Evolutionary conservation across 2,329 filamentous ascomycete genomes (phyloP), one percentile per base, ranked within the genome.

Genomic region (Colletotrichum limetticola): DNA sequence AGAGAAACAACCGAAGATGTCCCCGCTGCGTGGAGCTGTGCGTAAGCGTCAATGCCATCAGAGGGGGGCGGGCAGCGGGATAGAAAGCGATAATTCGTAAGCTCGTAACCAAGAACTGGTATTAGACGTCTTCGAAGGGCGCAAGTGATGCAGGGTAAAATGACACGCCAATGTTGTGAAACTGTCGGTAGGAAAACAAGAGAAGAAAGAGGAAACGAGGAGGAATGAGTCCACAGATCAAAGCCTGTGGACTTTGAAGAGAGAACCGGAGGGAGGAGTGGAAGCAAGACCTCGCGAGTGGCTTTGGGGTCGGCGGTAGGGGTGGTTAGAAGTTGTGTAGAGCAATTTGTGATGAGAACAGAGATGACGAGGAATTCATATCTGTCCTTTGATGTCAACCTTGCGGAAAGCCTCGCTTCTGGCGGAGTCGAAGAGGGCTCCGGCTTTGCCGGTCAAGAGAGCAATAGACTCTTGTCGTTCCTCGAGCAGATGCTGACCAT

Each of bases 311-410:
- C 56, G 71, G 28, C 35, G 60, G 32, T 46, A 42, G 60, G 28
- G 37, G 28, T 46, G 28, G 60, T 65, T 19, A 64, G 59, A 37
- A 26, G 66, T 46, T 46, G 67, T 73, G 56, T 57, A 60, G 61
- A 61, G 71, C 67, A 72, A 35, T n/a, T 61, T 70, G 71, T 35
- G n/a, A 65, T 53, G 59, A 67, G 16, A 56, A 49, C 32, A 74
- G 60, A 68, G 37, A 72, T 49, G 49, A 60, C 68, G 68, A 60
- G 35, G 58, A 75, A 66, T 77, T 92, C 86, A 97, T 80, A 98
- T 97, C 85, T 98, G 96, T 80, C 96, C 95, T 86, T 98, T 98
- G 87, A 98, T 97, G 85, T 98, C 95, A 87, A 98, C 93, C 81
- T 92, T 92, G 80, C 91, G 90, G 84, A 98, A 97, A 61, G 96